Evolutionary conservation across 2,329 filamentous ascomycete species (phyloP), one percentile per base, ranked within the genome.

Genomic region (Diaporthe batatas): DNA sequence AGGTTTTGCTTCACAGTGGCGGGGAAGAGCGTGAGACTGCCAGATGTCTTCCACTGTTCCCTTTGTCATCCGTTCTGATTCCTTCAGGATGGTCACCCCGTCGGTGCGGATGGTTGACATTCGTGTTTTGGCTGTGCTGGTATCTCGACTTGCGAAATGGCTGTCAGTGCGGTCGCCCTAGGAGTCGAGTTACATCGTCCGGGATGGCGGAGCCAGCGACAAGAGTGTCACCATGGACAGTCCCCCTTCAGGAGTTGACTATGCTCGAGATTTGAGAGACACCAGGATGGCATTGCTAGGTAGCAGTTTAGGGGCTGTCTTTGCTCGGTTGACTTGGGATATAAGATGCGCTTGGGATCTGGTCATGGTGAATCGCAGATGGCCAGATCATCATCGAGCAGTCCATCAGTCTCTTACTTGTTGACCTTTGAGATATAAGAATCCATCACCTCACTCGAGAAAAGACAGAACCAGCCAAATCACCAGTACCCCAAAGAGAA

Each of bases 71-170:
- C 39, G 59, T 51, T 42, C 21, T 8, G 14, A 44, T 69, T 72
- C 72, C 72, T 74, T 42, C 70, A 74, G 72, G 72, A 74, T 70
- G 72, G 6, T 57, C 62, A 74, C 68, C 72, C 72, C 57, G 34
- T 42, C 57, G 39, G 25, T 54, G 25, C 55, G 32, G 51, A 65
- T 47, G 54, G 29, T 64, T 36, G 34, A 55, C 29, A 49, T 10
- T 32, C 64, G 47, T 39, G 23, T 44, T 42, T n/a, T 7, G 39
- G 36, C 16, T 32, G 6, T 29, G 44, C 8, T 34, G 47, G 44
- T 39, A 47, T 21, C 53, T 25, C 21, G n/a, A 32, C 23, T 36
- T 39, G 8, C 6, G 32, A 29, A 14, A 32, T n/a, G 65, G 51
- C 36, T 58, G 64, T 47, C 21, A 29, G 1, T 21, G n/a, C 21